Conservation (phyloP, 495 filamentous ascomycete genomes). For the Aspergillus sparsus region DNA sequence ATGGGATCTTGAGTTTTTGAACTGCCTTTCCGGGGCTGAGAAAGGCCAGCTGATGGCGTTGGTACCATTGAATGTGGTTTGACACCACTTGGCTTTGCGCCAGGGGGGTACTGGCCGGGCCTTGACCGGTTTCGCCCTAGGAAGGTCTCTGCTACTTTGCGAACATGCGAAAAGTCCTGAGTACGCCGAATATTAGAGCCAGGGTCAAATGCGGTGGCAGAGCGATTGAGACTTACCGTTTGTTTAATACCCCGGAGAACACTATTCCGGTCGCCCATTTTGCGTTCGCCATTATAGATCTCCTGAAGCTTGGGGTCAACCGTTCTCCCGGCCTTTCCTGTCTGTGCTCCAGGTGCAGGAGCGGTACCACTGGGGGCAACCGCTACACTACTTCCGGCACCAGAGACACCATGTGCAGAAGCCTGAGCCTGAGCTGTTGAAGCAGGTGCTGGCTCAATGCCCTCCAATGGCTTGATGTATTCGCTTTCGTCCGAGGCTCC, state of each 20-base stretch:
- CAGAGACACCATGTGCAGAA: constrained; percentile 45
- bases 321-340: constrained; percentile 51
- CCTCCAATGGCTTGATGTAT: constrained; percentile 81
- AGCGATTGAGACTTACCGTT: constrained; percentile 58
- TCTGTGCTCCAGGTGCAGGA: constrained; percentile 55
- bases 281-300: constrained; percentile 88
- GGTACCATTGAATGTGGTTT: constrained; percentile 39
- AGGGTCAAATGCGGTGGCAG: background rate
- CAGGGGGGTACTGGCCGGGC: constrained; percentile 45
- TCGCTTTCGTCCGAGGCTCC: constrained; percentile 86
- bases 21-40: constrained; percentile 47
- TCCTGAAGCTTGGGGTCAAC: constrained; percentile 78
- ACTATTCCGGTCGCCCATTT: constrained; percentile 89
- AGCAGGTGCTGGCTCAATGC: constrained; percentile 49
- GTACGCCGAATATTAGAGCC: background rate
- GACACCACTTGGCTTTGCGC: constrained; percentile 45
- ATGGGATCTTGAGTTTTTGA: constrained; percentile 80
- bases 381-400: constrained; percentile 40
- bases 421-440: constrained; percentile 40
- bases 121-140: constrained; percentile 61
- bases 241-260: constrained; percentile 86
- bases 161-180: constrained; percentile 93
- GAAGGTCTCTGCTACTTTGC: constrained; percentile 81
- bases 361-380: constrained; percentile 22
- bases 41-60: constrained; percentile 46